Conservation (phyloP, 2,329 filamentous ascomycete genomes). For the Aspergillus fructus region DNA sequence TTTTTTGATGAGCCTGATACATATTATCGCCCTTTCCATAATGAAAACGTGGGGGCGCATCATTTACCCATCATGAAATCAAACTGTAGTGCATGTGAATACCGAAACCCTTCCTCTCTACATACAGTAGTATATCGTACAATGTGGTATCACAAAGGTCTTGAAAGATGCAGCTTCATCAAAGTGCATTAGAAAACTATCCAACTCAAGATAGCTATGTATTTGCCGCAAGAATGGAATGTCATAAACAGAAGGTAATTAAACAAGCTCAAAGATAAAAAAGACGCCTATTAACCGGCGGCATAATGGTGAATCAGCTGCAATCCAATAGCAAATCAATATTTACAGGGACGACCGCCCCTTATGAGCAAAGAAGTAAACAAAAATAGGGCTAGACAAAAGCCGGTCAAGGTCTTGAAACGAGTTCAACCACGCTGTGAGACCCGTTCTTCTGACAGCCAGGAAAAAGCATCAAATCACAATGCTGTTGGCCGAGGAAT, state of each 20-base stretch:
- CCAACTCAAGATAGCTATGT: neutral
- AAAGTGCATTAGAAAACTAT: slow-evolving; percentile 1
- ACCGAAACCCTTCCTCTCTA: neutral
- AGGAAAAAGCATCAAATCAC: slow-evolving; percentile 7
- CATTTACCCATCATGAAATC: neutral
- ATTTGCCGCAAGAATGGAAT: neutral
- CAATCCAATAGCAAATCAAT: slow-evolving; percentile 14
- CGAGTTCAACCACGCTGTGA: slow-evolving; percentile 25
- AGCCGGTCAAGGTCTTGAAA: slow-evolving; percentile 7
- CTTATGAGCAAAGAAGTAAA: slow-evolving; percentile 3
- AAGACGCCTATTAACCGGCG: slow-evolving; percentile 6
- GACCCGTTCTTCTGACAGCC: slow-evolving; percentile 19
- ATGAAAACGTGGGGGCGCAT: neutral
- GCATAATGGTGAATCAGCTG: slow-evolving; percentile 10
- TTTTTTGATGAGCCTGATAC: neutral
- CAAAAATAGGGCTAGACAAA: slow-evolving; percentile 11
- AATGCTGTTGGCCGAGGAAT: slow-evolving; percentile 16
- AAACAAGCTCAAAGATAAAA: slow-evolving; percentile 9
- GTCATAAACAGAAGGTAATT: slow-evolving; percentile 1
- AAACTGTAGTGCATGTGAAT: neutral
- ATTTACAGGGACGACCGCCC: slow-evolving; percentile 21
- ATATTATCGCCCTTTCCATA: neutral
- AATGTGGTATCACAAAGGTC: neutral
- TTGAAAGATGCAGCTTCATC: neutral
- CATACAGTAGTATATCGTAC: neutral